These are phyloP conservation scores for Saccharomyces pastorianus DNA, from an alignment of 1,139 yeast species.

Conservation along the genomic window DNA sequence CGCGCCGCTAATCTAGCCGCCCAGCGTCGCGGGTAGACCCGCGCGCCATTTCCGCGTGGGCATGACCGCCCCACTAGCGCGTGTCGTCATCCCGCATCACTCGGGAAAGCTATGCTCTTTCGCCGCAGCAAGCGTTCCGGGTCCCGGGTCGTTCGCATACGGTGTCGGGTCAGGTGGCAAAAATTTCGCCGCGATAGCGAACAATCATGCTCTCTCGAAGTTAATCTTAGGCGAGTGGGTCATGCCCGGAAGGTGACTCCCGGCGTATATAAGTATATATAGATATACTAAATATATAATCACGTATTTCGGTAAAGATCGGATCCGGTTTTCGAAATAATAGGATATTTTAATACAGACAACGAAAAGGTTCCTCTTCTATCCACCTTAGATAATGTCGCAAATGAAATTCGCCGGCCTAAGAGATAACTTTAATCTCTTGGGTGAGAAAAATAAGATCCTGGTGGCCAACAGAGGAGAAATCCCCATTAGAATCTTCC, in stretches of 20 bases:
- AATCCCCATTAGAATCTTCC: constrained; percentile 76
- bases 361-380: background rate
- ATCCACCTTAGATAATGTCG: background rate
- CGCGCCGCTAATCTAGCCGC: background rate
- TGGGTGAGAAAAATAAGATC: constrained; percentile 48
- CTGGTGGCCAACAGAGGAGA: constrained; percentile 94
- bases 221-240: background rate
- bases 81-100: background rate
- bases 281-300: background rate
- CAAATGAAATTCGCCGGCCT: constrained; percentile 18
- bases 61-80: background rate
- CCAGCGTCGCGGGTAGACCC: background rate
- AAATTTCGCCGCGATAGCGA: background rate
- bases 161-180: background rate
- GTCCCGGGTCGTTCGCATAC: no score
- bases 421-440: constrained; percentile 46
- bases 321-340: no score
- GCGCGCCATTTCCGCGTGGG: background rate
- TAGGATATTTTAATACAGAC: no score
- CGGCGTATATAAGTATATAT: background rate
- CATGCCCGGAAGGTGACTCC: background rate
- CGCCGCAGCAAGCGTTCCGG: no score
- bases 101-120: background rate
- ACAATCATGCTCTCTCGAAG: background rate
- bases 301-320: background rate